A percentile compares a stretch with the other conserved stretches of the same genome.
Evolutionary conservation across 805 yeast species (phyloP).

Genomic region (Candida vaughaniae): DNA sequence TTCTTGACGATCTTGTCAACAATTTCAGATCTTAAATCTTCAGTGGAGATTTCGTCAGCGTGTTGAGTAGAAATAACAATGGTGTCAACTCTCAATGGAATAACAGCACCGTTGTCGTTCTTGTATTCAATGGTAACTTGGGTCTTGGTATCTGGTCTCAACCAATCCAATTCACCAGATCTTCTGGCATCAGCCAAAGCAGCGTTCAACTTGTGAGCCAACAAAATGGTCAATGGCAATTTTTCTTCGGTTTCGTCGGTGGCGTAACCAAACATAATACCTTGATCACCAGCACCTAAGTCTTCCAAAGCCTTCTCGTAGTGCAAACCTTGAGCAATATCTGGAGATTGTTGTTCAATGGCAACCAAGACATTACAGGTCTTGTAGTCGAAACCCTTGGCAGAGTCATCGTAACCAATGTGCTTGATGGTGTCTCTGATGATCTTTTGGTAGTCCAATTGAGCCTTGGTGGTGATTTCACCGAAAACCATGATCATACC

Average conservation of each 20-base stretch:
- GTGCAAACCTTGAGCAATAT: slow-evolving; percentile 99
- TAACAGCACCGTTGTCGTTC: slow-evolving; percentile 91
- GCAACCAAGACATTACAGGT: slow-evolving; percentile 99
- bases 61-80: slow-evolving; percentile 97
- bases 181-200: slow-evolving; percentile 98
- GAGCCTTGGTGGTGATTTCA: slow-evolving; percentile 97
- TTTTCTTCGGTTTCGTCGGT: slow-evolving; percentile 98
- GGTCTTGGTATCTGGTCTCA: slow-evolving; percentile 99
- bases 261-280: slow-evolving; percentile 99
- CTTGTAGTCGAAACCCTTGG: slow-evolving; percentile 97
- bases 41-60: slow-evolving; percentile 93
- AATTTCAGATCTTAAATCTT: slow-evolving; percentile 80
- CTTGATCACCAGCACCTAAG: slow-evolving; percentile 99
- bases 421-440: slow-evolving; percentile 98
- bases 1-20: slow-evolving; percentile 79
- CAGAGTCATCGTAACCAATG: slow-evolving; percentile 95
- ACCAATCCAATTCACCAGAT: slow-evolving; percentile 90
- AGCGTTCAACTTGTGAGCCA: slow-evolving; percentile 94
- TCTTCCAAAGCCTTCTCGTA: slow-evolving; percentile 94
- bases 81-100: slow-evolving; percentile 96
- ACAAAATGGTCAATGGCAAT: slow-evolving; percentile 89
- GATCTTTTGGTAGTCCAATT: slow-evolving; percentile 93
- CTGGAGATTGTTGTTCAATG: slow-evolving; percentile 98
- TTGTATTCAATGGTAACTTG: slow-evolving; percentile 98
- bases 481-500: slow-evolving; percentile 99